phyloP scores from a whole-genome alignment of 371 early-diverging fungal genomes.

The Mucor plumbeus region DNA sequence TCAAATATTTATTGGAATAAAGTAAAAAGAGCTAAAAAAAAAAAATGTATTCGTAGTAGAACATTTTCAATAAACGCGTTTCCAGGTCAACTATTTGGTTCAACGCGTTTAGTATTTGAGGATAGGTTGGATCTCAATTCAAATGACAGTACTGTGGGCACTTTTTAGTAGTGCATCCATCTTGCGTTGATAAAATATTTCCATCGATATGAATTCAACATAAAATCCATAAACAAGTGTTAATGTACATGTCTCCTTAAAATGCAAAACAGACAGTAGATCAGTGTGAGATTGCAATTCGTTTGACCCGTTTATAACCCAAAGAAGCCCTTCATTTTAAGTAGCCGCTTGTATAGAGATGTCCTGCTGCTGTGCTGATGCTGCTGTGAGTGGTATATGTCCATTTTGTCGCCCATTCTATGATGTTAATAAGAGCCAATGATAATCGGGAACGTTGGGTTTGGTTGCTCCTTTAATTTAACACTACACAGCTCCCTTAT shows the following conservation, averaged over 20 bases:
- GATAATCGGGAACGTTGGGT: slow-evolving; percentile 8
- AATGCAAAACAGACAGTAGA: not conserved
- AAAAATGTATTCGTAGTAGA: not conserved
- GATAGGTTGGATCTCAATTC: too few relatives aligned
- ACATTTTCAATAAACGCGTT: not conserved
- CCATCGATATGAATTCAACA: not conserved
- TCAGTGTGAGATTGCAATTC: not conserved
- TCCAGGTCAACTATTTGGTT: not conserved
- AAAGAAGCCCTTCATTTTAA: not conserved
- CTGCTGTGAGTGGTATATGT: too few relatives aligned
- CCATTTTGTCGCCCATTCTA: not conserved
- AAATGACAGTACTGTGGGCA: too few relatives aligned
- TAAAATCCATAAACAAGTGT: too few relatives aligned
- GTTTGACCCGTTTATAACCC: too few relatives aligned
- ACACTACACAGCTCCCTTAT: not conserved
- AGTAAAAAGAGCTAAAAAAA: slow-evolving; percentile 2
- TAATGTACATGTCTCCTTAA: not conserved
- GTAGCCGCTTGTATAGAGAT: not conserved
- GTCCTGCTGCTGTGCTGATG: not conserved
- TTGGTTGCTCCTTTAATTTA: not conserved
- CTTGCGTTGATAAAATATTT: not conserved
- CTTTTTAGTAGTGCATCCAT: too few relatives aligned
- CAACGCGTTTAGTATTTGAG: too few relatives aligned
- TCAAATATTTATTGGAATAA: not conserved
- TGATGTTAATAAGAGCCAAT: not conserved